Conservation (phyloP, 2,329 filamentous ascomycete species). For the Phialophora macrospora region DNA sequence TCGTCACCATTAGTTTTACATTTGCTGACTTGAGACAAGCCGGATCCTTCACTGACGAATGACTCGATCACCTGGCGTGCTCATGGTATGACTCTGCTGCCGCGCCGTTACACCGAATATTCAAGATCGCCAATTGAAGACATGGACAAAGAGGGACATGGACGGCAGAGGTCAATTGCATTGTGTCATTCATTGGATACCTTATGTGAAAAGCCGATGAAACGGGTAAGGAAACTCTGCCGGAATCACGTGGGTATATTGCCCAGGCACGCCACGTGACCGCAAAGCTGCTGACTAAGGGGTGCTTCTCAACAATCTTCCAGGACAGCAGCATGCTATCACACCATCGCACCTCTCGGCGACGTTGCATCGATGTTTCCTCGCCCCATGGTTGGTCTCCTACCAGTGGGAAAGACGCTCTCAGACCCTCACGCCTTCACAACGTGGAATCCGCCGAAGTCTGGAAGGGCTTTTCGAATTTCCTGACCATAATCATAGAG, state of each 20-base stretch:
- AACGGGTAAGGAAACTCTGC: not conserved
- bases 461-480: conserved; percentile 34
- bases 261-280: not conserved
- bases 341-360: not conserved
- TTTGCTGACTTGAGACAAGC: too few relatives aligned
- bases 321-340: not conserved
- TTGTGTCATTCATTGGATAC: not conserved
- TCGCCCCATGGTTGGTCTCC: not conserved
- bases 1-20: too few relatives aligned
- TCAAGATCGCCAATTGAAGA: not conserved
- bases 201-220: not conserved
- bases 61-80: too few relatives aligned
- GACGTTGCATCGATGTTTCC: not conserved
- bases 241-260: too few relatives aligned
- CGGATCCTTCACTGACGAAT: too few relatives aligned
- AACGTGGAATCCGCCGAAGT: conserved; percentile 37
- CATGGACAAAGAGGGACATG: not conserved
- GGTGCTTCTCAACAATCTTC: not conserved
- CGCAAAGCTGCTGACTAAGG: not conserved
- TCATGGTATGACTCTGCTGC: too few relatives aligned
- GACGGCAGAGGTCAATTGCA: not conserved
- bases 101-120: not conserved
- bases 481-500: conserved; percentile 36
- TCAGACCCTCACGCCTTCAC: conserved; percentile 23
- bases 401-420: not conserved